Base-by-base conservation (phyloP, 2,329 filamentous ascomycete species). In the Keithomyces neogunnii region DNA sequence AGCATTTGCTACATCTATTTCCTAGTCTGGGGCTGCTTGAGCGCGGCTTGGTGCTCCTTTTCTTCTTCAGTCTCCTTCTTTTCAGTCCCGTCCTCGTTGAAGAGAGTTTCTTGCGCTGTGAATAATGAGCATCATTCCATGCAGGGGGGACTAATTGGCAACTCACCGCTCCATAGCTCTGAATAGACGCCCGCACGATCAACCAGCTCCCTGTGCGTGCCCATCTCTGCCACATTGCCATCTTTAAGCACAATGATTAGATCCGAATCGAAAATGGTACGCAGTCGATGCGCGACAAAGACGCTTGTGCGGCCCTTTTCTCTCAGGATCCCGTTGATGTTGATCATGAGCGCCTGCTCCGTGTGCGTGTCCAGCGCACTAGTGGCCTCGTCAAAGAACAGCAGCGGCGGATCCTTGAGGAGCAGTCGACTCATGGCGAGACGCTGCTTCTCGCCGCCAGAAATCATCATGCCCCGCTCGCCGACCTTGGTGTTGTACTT, bases 331-430 rank as follows among this genome's bases (percentile, higher is more conserved):
- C 85, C 85, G 67, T 96, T 96, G 66, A 97, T 96, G 64, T 96
- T 95, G 54, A 85, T 78, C 73, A 97, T 84, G 47, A 97, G 76
- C 1, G 88, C 86, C 69, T 95, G 88, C 70, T 96, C 92, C 0
- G 92, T 96, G 63, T 96, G 88, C 0, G 92, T 96, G 65, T 96
- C 91, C 35, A 96, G 74, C 1, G 92, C 91, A 46, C 87, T 92
- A 0, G 91, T 96, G 60, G 91, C 92, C 74, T 96, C 91, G 59
- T 96, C 91, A 60, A 96, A 96, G 77, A 96, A 96, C 1, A 96
- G 73, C 31, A 96, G 70, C 2, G 89, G 89, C 3, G 91, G 89
- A 58, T 96, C 88, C 67, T 96, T 96, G 52, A 96, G 76, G 1
- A 96, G 78, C 39, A 96, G 67, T 43, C 91, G 77, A 30, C 88